Percentiles rank a stretch among this genome's conserved stretches.
Conservation (phyloP, 805 yeast species). For the Candida boidinii region DNA sequence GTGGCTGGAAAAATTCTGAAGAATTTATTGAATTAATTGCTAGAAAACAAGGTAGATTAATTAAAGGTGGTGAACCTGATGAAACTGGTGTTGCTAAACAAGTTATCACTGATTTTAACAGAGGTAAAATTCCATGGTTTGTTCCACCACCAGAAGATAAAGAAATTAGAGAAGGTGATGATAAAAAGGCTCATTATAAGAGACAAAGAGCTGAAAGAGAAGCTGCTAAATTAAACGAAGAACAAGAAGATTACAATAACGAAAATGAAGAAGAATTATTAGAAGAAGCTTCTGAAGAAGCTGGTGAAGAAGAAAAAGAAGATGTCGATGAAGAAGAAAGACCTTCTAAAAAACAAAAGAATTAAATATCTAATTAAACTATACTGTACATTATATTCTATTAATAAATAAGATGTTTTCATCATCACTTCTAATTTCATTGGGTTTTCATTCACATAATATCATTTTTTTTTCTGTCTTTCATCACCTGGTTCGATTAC, state of each 20-base stretch:
- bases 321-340: conserved; percentile 13
- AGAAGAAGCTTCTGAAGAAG: conserved; percentile 17
- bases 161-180: conserved; percentile 49
- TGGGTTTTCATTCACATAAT: too few relatives aligned
- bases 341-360: conserved; percentile 11
- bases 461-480: too few relatives aligned
- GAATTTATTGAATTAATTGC: conserved; percentile 90
- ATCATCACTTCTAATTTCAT: too few relatives aligned
- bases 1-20: conserved; percentile 74
- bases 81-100: conserved; percentile 88
- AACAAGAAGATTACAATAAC: conserved; percentile 12
- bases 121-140: conserved; percentile 98
- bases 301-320: conserved; percentile 19
- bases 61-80: conserved; percentile 98
- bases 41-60: conserved; percentile 82
- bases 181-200: conserved; percentile 43
- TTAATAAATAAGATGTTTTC: too few relatives aligned
- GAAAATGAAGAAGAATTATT: conserved; percentile 11
- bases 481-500: too few relatives aligned
- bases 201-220: conserved; percentile 45
- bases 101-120: conserved; percentile 86
- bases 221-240: conserved; percentile 21
- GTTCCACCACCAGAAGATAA: conserved; percentile 82
- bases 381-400: too few relatives aligned
- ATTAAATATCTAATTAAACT: too few relatives aligned